Base-by-base conservation (phyloP, 1,139 yeast genomes). In the Chernovozyma sophiae-reginae region DNA sequence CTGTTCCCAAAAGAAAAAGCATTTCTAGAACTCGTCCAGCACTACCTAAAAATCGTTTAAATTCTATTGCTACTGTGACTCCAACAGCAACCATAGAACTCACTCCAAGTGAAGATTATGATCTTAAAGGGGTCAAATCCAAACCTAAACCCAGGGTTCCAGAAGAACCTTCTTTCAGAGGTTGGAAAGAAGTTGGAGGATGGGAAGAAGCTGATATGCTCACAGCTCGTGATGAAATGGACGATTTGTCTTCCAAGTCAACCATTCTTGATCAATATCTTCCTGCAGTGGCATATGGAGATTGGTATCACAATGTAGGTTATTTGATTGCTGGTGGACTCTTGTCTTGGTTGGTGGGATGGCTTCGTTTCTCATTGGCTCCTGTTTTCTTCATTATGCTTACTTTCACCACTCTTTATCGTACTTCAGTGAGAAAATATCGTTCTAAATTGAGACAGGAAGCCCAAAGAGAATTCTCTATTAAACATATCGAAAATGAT, bases 151-250 rank as follows among this genome's bases (percentile, higher is more conserved):
- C 76, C 26, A 69, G 92, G 55, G 58, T 65, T 33, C 60, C 81
- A 1, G 77, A 70, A 7, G 79, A 75, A 22, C 85, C 92, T 1
- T 72, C 89, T 1, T 81, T 73, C 52, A 72, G 87, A 40, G 97
- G 97, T 16, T 90, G 97, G 97, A 86, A 82, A 56, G 96, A 90
- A 60, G 90, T 86, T 34, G 92, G 95, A 13, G 86, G 89, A 18
- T 90, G 86, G 82, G 86, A 79, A 51, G 79, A 78, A 39, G 74
- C 74, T 25, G 89, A 82, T 54, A 65, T 65, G 1, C 65, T 86
- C 45, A 77, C 83, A 2, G 62, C 69, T 11, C 85, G 81, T 30
- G 95, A 86, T 52, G 87, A 84, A 48, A 69, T 82, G 41, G 65
- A 72, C 41, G 90, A 83, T 55, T 65, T 87, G 45, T 63, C 80